A percentile compares a stretch with the other conserved stretches of the same genome.
Conservation (phyloP, 495 filamentous ascomycete species). For the Aspergillus sclerotioniger region DNA sequence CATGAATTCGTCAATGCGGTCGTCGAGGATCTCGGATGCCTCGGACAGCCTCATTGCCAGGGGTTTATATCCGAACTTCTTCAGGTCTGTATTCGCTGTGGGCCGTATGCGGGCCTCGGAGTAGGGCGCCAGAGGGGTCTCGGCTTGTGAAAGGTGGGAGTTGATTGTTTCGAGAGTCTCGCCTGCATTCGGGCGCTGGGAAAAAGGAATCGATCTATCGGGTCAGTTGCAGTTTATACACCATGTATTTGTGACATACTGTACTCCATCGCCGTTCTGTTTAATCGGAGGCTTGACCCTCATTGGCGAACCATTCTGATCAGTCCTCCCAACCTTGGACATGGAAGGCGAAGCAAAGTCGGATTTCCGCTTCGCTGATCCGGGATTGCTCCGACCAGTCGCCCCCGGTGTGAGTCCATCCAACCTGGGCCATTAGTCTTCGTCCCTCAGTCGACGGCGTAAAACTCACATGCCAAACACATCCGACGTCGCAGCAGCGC, state of each 20-base stretch:
- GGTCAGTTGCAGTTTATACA: conserved; percentile 19
- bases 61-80: conserved; percentile 86
- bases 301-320: conserved; percentile 32
- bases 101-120: conserved; percentile 76
- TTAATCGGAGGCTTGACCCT: conserved; percentile 25
- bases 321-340: conserved; percentile 49
- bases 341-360: conserved; percentile 56
- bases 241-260: conserved; percentile 26
- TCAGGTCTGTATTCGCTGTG: conserved; percentile 76
- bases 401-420: conserved; percentile 76
- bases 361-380: conserved; percentile 62
- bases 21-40: conserved; percentile 87
- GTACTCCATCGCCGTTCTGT: conserved; percentile 27
- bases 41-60: conserved; percentile 93
- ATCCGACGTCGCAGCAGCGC: conserved; percentile 59
- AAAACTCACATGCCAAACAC: conserved; percentile 76
- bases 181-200: conserved; percentile 71
- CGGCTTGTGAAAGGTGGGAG: conserved; percentile 63
- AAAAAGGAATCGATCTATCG: conserved; percentile 58
- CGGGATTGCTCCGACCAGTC: conserved; percentile 52
- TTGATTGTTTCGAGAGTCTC: conserved; percentile 81
- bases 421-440: conserved; percentile 48
- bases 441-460: not conserved
- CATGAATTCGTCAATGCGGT: conserved; percentile 88
- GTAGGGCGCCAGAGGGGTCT: conserved; percentile 69